Evolutionary conservation across 2,329 filamentous ascomycete species (phyloP), one percentile per base, ranked within the genome.

Genomic region (Penicillium sp.): DNA sequence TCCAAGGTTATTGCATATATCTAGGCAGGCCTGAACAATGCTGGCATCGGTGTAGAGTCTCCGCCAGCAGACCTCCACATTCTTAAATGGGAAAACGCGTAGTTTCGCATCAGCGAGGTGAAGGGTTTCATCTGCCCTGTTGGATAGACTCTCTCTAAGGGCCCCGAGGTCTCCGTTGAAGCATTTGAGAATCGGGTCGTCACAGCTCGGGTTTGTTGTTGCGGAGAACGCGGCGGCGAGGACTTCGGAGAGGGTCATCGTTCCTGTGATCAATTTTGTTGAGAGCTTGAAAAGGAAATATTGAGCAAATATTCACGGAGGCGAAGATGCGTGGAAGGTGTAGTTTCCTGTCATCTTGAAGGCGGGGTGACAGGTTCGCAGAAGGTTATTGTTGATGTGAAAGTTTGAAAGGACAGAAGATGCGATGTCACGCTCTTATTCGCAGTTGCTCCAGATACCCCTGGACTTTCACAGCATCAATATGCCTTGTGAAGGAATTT

Each of bases 1-100:
- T 19, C 64, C 61, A 56, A 67, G 69, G 30, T 69, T 66, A 7
- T 66, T 56, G 59, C 67, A 68, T 47, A 81, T 73, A 23, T 66
- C 35, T 31, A 71, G 66, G 57, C 79, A 75, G 5, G 75, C 83
- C 64, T 81, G 79, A 65, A 81, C 76, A 44, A 88, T 71, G 58
- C 81, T 83, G 29, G 84, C 84, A 66, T 88, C 86, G 1, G 83
- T 84, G 68, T 86, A 87, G 35, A 88, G 70, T 45, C 85, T 77
- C 56, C 84, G 76, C 86, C 86, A 89, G 66, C 83, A 84, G 2
- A 67, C 70, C 48, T 83, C 81, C 31, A 88, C 85, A 62, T 85
- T 78, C 57, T 82, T 83, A 69, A 84, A 88, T 1, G 84, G 85
- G 52, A 84, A 86, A 7, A 83, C 79, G 68, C 84, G 82, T 53